Base-by-base conservation (phyloP, 257 asterid genomes). In the Hygrophila difformis region DNA sequence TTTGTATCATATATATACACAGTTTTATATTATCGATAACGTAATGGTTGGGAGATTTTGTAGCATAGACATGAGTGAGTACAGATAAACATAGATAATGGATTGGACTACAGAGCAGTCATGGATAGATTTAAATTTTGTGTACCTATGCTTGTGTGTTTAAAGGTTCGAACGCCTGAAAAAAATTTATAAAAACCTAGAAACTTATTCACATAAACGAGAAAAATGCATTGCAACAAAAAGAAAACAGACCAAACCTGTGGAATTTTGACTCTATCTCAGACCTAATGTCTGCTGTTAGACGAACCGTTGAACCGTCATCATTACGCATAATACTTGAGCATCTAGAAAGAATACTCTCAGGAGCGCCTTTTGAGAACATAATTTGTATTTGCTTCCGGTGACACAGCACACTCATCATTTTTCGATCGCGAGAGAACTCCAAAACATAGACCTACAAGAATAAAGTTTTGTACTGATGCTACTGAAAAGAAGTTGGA, bases 321-420 rank as follows among this genome's bases (percentile, higher is more conserved):
- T 72, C 79, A 63, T 91, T 91, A 72, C 99, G 82, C 63, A 91
- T 70, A 53, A 91, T 78, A 58, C 57, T 74, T 62, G 94, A 71
- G 75, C 99, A 91, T 67, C 87, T 79, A 57, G 93, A 60, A 62
- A 91, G 83, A 70, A 91, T 74, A 65, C 93, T 86, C 78, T 91
- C 99, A 2, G 99, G 99, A 50, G 99, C 96, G 68, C 99, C 99
- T 74, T 91, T 91, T 41, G 99, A 79, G 72, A 91, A 86, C 96
- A 86, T 79, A 49, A 86, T 78, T 61, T 80, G 92, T 60, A 76
- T 73, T 73, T 86, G 94, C 78, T 85, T 91, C 63, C 85, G 82
- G 79, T 75, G 80, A 76, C 94, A 86, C 28, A 91, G 95, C 66
- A 80, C 94, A 65, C 99, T 91, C 99, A 91, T 91, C 99, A 91